Conservation (phyloP, 495 filamentous ascomycete genomes). For the Apodospora peruviana region DNA sequence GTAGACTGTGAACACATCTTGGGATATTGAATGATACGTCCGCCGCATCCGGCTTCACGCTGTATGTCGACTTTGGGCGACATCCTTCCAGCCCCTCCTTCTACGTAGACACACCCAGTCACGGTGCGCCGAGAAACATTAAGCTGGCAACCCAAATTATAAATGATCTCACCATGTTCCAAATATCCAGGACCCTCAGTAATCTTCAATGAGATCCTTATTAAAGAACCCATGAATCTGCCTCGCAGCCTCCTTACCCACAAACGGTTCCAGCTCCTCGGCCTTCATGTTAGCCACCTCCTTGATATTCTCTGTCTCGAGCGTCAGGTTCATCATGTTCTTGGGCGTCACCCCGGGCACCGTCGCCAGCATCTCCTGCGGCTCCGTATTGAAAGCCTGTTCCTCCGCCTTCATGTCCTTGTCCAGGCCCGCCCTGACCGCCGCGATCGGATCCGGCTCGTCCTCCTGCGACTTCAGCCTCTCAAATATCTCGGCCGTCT, state of each 20-base stretch:
- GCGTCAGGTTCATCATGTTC: constrained; percentile 62
- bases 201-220: constrained; percentile 59
- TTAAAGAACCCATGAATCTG: constrained; percentile 81
- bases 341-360: constrained; percentile 83
- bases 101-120: too few species aligned
- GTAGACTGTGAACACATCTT: too few species aligned
- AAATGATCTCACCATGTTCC: too few species aligned
- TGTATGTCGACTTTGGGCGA: too few species aligned
- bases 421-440: constrained; percentile 77
- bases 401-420: constrained; percentile 50
- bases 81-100: too few species aligned
- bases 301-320: constrained; percentile 68
- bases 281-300: constrained; percentile 84
- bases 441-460: constrained; percentile 86
- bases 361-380: constrained; percentile 78
- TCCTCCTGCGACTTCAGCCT: constrained; percentile 81
- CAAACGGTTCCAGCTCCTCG: constrained; percentile 61
- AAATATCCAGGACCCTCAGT: too few species aligned
- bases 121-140: too few species aligned
- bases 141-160: too few species aligned
- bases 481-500: constrained; percentile 95
- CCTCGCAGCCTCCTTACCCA: constrained; percentile 75
- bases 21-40: too few species aligned
- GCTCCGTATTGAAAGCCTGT: constrained; percentile 54
- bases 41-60: too few species aligned